Conservation (phyloP, 495 filamentous ascomycete genomes). For the Evernia prunastri region DNA sequence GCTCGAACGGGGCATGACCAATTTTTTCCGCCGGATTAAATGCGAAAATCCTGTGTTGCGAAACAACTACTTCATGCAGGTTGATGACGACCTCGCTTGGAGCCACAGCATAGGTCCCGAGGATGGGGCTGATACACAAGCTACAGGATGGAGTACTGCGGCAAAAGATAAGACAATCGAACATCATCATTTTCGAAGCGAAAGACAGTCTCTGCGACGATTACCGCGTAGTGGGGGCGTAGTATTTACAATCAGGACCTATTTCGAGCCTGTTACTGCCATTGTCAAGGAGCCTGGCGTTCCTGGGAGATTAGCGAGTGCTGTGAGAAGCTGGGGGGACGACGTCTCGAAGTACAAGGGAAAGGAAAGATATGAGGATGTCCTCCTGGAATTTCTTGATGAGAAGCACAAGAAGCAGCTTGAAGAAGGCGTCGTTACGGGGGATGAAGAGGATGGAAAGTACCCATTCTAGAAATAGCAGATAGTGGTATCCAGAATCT, state of each 20-base stretch:
- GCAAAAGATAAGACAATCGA: slow-evolving; percentile 69
- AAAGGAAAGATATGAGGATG: slow-evolving; percentile 67
- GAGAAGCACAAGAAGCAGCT: slow-evolving; percentile 72
- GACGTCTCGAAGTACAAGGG: slow-evolving; percentile 84
- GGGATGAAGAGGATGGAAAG: slow-evolving; percentile 44
- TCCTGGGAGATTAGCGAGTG: slow-evolving; percentile 64
- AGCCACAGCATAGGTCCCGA: slow-evolving; percentile 69
- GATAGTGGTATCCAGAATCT: not conserved
- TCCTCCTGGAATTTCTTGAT: slow-evolving; percentile 80
- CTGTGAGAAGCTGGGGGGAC: slow-evolving; percentile 76
- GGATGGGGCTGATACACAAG: slow-evolving; percentile 42
- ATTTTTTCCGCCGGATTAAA: slow-evolving; percentile 63
- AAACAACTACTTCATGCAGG: slow-evolving; percentile 76
- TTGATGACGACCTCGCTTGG: slow-evolving; percentile 67
- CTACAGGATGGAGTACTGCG: slow-evolving; percentile 66
- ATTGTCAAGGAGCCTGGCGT: slow-evolving; percentile 63
- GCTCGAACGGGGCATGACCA: slow-evolving; percentile 76
- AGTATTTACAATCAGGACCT: slow-evolving; percentile 74
- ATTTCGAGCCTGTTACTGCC: slow-evolving; percentile 64
- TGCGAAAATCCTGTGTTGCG: slow-evolving; percentile 58
- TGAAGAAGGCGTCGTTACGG: slow-evolving; percentile 53
- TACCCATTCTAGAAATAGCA: slow-evolving; percentile 40
- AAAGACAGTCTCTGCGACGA: slow-evolving; percentile 69
- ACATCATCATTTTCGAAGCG: slow-evolving; percentile 72
- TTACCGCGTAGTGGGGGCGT: slow-evolving; percentile 69